Percentiles rank a stretch among this genome's conserved stretches.
These are phyloP conservation scores for Diaporthe batatas DNA, from an alignment of 2,329 filamentous ascomycete genomes.

Conservation along the genomic window DNA sequence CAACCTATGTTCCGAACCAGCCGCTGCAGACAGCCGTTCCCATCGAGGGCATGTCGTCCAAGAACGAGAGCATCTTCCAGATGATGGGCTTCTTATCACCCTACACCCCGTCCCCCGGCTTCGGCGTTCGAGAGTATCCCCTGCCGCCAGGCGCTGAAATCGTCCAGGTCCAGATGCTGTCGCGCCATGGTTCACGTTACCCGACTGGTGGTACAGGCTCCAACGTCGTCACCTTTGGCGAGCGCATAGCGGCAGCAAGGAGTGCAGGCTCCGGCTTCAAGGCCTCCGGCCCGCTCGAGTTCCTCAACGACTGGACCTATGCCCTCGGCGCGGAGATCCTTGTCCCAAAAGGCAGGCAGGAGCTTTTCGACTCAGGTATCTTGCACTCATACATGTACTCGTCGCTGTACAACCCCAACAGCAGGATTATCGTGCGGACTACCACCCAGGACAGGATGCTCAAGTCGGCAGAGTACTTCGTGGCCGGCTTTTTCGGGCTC, in stretches of 20 bases:
- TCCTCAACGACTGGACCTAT: conserved; percentile 78
- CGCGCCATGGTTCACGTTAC: conserved; percentile 80
- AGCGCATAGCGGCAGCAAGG: conserved; percentile 67
- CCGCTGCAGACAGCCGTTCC: conserved; percentile 80
- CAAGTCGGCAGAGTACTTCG: conserved; percentile 81
- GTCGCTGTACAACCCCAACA: conserved; percentile 77
- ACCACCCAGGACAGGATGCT: conserved; percentile 85
- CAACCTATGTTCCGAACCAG: conserved; percentile 75
- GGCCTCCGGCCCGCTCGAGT: conserved; percentile 71
- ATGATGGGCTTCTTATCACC: conserved; percentile 78
- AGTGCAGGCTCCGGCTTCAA: conserved; percentile 56
- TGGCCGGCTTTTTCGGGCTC: conserved; percentile 83
- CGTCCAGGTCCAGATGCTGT: conserved; percentile 78
- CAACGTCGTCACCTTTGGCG: conserved; percentile 67
- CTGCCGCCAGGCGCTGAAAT: conserved; percentile 76
- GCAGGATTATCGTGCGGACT: conserved; percentile 79
- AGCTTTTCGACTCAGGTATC: conserved; percentile 76
- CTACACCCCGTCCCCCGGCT: conserved; percentile 79
- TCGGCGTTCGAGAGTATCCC: conserved; percentile 80
- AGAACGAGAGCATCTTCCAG: conserved; percentile 76
- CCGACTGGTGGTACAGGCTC: conserved; percentile 69
- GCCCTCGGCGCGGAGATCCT: conserved; percentile 78
- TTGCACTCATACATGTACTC: conserved; percentile 81
- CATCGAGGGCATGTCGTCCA: conserved; percentile 68
- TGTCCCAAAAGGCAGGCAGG: conserved; percentile 77